A percentile compares a stretch with the other conserved stretches of the same genome.
Evolutionary conservation across 1,139 yeast genomes (phyloP).

Genomic region (Saccharomyces hybrid): DNA sequence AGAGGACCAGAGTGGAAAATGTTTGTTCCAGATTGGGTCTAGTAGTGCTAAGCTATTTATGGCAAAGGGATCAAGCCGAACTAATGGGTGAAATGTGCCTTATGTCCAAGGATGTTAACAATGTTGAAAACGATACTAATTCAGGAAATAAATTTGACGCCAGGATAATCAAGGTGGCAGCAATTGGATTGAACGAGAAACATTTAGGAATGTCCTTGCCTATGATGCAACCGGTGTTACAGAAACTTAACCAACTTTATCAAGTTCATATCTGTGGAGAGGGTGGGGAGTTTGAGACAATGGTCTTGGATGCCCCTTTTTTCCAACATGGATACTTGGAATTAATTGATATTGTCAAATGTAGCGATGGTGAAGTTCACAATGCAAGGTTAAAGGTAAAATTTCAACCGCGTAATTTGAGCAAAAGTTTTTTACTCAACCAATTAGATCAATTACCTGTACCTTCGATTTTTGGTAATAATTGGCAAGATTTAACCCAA

Average conservation of each 20-base stretch:
- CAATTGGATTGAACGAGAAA: constrained; percentile 60
- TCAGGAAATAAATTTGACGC: constrained; percentile 56
- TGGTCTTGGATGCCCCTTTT: constrained; percentile 84
- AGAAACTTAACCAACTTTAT: constrained; percentile 51
- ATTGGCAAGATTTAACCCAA: constrained; percentile 39
- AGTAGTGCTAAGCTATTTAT: constrained; percentile 64
- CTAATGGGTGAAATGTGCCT: constrained; percentile 76
- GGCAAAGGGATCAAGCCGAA: constrained; percentile 82
- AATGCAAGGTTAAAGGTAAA: constrained; percentile 44
- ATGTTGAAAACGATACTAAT: constrained; percentile 5
- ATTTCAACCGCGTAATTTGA: constrained; percentile 34
- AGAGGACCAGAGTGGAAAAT: constrained; percentile 85
- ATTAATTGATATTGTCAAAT: constrained; percentile 37
- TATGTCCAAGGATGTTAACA: constrained; percentile 18
- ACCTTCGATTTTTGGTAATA: constrained; percentile 45
- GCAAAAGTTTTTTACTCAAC: constrained; percentile 14
- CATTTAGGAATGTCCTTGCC: constrained; percentile 66
- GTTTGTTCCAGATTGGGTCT: constrained; percentile 72
- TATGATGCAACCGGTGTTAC: constrained; percentile 53
- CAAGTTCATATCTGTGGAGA: constrained; percentile 96
- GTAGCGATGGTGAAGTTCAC: constrained; percentile 54
- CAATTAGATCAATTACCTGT: constrained; percentile 31
- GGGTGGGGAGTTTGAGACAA: constrained; percentile 94
- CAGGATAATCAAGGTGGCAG: constrained; percentile 84
- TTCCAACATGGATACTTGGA: constrained; percentile 50